A percentile compares a stretch with the other conserved stretches of the same genome.
These are phyloP conservation scores for Phaeodactylum tricornutum DNA, from an alignment of 108 stramenopile species.

Conservation along the genomic window DNA sequence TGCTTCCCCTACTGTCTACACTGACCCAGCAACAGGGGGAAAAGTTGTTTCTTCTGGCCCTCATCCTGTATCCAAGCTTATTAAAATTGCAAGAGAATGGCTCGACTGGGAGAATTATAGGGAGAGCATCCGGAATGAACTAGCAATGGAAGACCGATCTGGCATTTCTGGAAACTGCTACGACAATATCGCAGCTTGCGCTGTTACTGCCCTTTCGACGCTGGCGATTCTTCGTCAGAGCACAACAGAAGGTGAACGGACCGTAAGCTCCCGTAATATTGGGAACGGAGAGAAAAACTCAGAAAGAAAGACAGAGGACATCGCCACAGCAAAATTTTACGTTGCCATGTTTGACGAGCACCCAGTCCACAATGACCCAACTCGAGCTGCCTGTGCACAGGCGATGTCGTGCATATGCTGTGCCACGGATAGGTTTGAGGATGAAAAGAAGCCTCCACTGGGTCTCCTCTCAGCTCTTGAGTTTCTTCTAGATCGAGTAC, in stretches of 20 bases:
- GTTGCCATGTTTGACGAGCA: slow-evolving; percentile 49
- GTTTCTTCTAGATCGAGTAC: slow-evolving; percentile 56
- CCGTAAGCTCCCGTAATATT: slow-evolving; percentile 25
- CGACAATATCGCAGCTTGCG: slow-evolving; percentile 53
- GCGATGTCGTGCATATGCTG: slow-evolving; percentile 70
- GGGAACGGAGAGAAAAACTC: slow-evolving; percentile 12
- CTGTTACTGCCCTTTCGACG: slow-evolving; percentile 70
- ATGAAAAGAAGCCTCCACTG: slow-evolving; percentile 21
- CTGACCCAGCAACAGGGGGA: slow-evolving; percentile 59
- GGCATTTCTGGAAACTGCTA: slow-evolving; percentile 51
- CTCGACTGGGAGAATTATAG: slow-evolving; percentile 81
- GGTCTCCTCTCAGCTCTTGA: slow-evolving; percentile 68
- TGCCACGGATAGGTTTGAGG: slow-evolving; percentile 64
- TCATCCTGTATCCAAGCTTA: slow-evolving; percentile 65
- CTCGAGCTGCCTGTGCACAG: slow-evolving; percentile 77
- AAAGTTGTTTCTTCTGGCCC: slow-evolving; percentile 41
- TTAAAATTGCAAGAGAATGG: slow-evolving; percentile 52
- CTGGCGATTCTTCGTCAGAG: slow-evolving; percentile 62
- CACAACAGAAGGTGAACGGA: too few relatives aligned
- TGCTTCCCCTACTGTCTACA: slow-evolving; percentile 48
- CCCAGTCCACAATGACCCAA: slow-evolving; percentile 48
- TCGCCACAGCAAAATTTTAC: slow-evolving; percentile 52
- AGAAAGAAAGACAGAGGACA: slow-evolving; percentile 7
- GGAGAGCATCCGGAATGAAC: slow-evolving; percentile 36
- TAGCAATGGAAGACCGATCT: slow-evolving; percentile 22